These are phyloP conservation scores for Aschersonia sp. DNA, from an alignment of 2,329 filamentous ascomycete genomes.

Conservation along the genomic window DNA sequence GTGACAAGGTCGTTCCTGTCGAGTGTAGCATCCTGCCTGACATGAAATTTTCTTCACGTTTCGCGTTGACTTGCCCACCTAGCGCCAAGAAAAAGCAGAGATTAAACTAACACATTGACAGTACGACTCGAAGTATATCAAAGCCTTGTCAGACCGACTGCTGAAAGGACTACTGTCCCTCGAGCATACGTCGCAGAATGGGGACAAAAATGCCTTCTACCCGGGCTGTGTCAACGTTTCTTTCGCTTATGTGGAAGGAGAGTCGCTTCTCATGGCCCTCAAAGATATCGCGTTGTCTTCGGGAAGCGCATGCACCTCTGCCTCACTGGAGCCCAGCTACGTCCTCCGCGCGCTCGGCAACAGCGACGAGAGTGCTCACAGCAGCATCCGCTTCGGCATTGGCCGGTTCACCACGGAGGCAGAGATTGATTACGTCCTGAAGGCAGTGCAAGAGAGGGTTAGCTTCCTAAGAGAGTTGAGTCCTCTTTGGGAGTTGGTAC, in stretches of 20 bases:
- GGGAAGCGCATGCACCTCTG: conserved; percentile 92
- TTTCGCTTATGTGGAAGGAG: conserved; percentile 95
- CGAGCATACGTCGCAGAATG: conserved; percentile 88
- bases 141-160: conserved; percentile 68
- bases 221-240: conserved; percentile 97
- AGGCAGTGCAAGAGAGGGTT: conserved; percentile 82
- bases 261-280: conserved; percentile 93
- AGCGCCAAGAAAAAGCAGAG: not conserved
- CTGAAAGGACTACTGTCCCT: conserved; percentile 70
- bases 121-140: conserved; percentile 87
- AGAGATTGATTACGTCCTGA: conserved; percentile 95
- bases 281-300: conserved; percentile 97
- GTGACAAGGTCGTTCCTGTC: conserved; percentile 44
- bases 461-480: conserved; percentile 88
- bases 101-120: conserved; percentile 24
- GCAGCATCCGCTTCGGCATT: conserved; percentile 94
- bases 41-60: conserved; percentile 3
- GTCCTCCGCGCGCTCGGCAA: conserved; percentile 87
- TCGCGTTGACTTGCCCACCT: not conserved
- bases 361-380: conserved; percentile 95
- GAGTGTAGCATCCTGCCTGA: conserved; percentile 58
- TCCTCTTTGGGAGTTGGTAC: conserved; percentile 92
- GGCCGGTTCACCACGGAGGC: conserved; percentile 89
- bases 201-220: conserved; percentile 71
- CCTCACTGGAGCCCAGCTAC: conserved; percentile 91